These are phyloP conservation scores for Ogataea trehaloabstinens DNA, from an alignment of 805 yeast species.

Conservation along the genomic window DNA sequence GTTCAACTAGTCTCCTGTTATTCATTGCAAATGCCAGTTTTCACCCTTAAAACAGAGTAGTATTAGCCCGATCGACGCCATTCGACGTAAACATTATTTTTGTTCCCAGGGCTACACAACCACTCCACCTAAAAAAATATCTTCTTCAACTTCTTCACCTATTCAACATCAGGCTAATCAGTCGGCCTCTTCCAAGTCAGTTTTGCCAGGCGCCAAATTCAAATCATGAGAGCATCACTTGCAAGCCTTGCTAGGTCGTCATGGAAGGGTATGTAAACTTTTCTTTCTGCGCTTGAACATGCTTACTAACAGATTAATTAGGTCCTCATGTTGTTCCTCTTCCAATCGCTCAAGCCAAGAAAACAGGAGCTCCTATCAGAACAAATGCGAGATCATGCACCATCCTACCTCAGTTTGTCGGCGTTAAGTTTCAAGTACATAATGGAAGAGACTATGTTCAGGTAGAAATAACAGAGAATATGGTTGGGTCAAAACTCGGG, in stretches of 20 bases:
- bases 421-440: conserved; percentile 90
- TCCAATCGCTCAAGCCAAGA: conserved; percentile 84
- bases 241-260: conserved; percentile 49
- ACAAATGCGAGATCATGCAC: conserved; percentile 97
- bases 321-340: conserved; percentile 94
- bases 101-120: no score
- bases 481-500: conserved; percentile 95
- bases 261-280: conserved; percentile 51
- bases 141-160: no score
- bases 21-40: no score
- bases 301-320: conserved; percentile 10
- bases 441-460: conserved; percentile 94
- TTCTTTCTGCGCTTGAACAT: conserved; percentile 1
- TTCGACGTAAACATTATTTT: no score
- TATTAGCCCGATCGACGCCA: no score
- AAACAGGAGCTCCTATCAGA: conserved; percentile 80
- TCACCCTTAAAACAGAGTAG: no score
- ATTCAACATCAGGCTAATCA: no score
- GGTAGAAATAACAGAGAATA: conserved; percentile 82
- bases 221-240: conserved; percentile 41
- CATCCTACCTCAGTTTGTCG: conserved; percentile 92
- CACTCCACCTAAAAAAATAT: no score
- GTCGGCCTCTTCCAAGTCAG: no score
- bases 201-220: no score
- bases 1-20: no score